A percentile compares a stretch with the other conserved stretches of the same genome.
These are phyloP conservation scores for Dendrobium chrysotoxum DNA, from an alignment of 106 monocot species.

Conservation along the genomic window DNA sequence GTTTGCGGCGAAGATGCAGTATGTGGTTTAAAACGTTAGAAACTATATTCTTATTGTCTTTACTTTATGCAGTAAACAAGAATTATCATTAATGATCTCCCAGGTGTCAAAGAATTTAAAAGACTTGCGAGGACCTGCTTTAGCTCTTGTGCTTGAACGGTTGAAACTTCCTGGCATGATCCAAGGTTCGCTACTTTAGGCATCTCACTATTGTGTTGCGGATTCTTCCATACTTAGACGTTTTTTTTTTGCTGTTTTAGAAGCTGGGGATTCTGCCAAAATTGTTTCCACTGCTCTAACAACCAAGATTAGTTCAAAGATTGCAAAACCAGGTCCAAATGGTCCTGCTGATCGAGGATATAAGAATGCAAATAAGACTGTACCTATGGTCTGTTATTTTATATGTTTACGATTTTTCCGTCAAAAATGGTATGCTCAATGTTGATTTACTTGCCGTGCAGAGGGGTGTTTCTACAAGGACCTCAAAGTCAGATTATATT, in stretches of 20 bases:
- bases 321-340: conserved; percentile 44
- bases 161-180: conserved; percentile 48
- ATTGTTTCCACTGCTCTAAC: conserved; percentile 24
- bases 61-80: not conserved
- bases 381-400: conserved; percentile 28
- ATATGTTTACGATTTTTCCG: not conserved
- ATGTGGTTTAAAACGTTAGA: conserved; percentile 16
- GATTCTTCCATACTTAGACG: conserved; percentile 1
- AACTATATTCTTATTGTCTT: not conserved
- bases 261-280: conserved; percentile 44
- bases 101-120: conserved; percentile 78
- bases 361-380: conserved; percentile 49
- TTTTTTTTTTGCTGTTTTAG: conserved; percentile 25
- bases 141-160: conserved; percentile 70
- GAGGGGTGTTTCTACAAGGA: conserved; percentile 54
- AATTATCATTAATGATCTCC: not conserved
- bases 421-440: conserved; percentile 1
- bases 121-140: conserved; percentile 72
- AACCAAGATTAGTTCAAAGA: conserved; percentile 46
- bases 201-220: not conserved
- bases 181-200: conserved; percentile 32
- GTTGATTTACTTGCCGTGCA: conserved; percentile 5
- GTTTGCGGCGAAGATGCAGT: conserved; percentile 83
- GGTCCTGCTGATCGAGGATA: conserved; percentile 40
- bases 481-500: conserved; percentile 55